These are phyloP conservation scores for Leccinum laetum DNA, from an alignment of 1,284 basidiomycete genomes.

Conservation along the genomic window DNA sequence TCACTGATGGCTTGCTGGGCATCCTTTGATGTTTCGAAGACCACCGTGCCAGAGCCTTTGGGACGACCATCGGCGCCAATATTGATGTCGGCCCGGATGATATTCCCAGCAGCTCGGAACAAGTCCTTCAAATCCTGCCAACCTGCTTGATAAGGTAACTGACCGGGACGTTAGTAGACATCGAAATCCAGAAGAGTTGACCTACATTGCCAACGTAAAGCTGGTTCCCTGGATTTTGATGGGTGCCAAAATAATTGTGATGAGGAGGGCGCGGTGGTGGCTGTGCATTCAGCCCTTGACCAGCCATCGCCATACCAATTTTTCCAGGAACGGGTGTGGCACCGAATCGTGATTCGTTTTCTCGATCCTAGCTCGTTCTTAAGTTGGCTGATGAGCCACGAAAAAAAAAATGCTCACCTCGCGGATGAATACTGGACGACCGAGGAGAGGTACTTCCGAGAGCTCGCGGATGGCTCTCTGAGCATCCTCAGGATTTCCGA, in stretches of 20 bases:
- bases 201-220: constrained; percentile 91
- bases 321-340: constrained; percentile 91
- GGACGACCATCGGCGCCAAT: constrained; percentile 90
- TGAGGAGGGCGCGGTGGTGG: constrained; percentile 75
- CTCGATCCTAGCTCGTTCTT: constrained; percentile 75
- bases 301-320: constrained; percentile 89
- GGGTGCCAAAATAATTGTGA: constrained; percentile 66
- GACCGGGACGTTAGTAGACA: constrained; percentile 11
- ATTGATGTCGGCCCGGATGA: constrained; percentile 94
- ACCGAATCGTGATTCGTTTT: constrained; percentile 93
- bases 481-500: constrained; percentile 80
- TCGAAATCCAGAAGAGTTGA: constrained; percentile 10
- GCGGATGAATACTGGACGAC: constrained; percentile 93
- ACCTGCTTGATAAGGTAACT: constrained; percentile 94
- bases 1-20: constrained; percentile 89
- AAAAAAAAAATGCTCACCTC: constrained; percentile 60
- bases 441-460: constrained; percentile 85
- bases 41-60: constrained; percentile 94
- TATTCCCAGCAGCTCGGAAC: constrained; percentile 93
- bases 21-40: constrained; percentile 90
- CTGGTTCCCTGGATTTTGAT: constrained; percentile 79
- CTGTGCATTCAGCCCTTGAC: constrained; percentile 70
- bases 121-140: constrained; percentile 99
- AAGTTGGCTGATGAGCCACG: background rate
- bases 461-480: constrained; percentile 86